Conservation (phyloP, 805 yeast genomes). For the Hanseniaspora hatyaiensis region DNA sequence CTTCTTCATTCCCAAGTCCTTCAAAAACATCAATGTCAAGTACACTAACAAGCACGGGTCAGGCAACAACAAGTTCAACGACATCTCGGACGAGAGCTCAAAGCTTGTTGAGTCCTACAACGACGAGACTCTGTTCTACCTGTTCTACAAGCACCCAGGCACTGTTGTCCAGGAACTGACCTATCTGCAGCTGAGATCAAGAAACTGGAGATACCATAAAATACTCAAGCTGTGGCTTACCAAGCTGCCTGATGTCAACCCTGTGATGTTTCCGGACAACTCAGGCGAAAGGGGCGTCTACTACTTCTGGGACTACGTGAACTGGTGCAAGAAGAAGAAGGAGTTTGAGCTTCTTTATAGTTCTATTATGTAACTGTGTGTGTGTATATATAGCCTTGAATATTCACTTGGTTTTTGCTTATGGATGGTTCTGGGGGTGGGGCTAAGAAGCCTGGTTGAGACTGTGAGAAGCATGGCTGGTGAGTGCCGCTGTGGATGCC, state of each 20-base stretch:
- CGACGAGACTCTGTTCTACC: constrained; percentile 86
- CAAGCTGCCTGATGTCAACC: constrained; percentile 81
- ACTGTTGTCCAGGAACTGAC: constrained; percentile 89
- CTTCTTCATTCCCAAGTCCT: constrained; percentile 52
- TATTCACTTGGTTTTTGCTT: no score
- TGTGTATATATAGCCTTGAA: background rate
- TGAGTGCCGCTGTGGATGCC: no score
- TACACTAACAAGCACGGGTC: constrained; percentile 23
- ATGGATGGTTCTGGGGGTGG: no score
- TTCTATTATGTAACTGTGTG: constrained; percentile 41
- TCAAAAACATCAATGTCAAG: constrained; percentile 27
- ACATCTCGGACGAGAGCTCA: constrained; percentile 27
- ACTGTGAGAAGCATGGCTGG: no score
- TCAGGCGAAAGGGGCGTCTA: constrained; percentile 81
- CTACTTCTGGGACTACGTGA: constrained; percentile 86
- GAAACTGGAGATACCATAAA: constrained; percentile 97
- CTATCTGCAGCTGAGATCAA: constrained; percentile 74
- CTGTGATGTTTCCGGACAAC: constrained; percentile 64
- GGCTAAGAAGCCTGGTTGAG: no score
- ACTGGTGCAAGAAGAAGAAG: constrained; percentile 87
- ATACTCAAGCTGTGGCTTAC: constrained; percentile 94
- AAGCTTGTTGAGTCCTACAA: constrained; percentile 52
- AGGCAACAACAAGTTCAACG: constrained; percentile 27
- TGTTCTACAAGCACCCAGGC: constrained; percentile 85
- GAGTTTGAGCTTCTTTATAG: constrained; percentile 52